These are phyloP conservation scores for Erigeron canadensis DNA, from an alignment of 129 eudicot species.

Conservation along the genomic window DNA sequence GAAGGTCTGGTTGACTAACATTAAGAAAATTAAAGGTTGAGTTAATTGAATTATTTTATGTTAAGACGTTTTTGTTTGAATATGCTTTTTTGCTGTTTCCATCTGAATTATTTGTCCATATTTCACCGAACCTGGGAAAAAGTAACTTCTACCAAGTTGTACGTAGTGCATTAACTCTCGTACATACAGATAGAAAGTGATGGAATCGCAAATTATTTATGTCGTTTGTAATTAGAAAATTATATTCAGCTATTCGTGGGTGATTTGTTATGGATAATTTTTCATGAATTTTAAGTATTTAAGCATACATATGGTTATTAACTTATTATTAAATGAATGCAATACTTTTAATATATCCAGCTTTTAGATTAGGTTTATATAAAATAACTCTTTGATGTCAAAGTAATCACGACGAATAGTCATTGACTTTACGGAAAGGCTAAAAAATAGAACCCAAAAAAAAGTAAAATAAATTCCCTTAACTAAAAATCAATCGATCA, in stretches of 20 bases:
- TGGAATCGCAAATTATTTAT: neutral
- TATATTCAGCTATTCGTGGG: conserved; percentile 24
- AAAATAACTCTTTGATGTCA: neutral
- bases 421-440: no score
- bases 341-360: neutral
- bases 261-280: conserved; percentile 16
- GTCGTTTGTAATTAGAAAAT: neutral
- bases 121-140: conserved; percentile 15
- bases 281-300: neutral
- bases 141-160: conserved; percentile 20
- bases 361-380: neutral
- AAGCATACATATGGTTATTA: conserved; percentile 1
- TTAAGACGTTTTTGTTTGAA: neutral
- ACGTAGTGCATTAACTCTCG: conserved; percentile 18
- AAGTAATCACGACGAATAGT: no score
- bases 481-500: no score
- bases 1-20: no score
- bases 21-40: neutral
- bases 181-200: conserved; percentile 36
- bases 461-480: no score
- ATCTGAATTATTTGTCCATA: conserved; percentile 18
- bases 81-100: conserved; percentile 33
- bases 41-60: neutral
- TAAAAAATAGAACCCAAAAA: no score
- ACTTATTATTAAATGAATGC: neutral